phyloP scores from a whole-genome alignment of 2,329 filamentous ascomycete species.

The Colletotrichum musae region DNA sequence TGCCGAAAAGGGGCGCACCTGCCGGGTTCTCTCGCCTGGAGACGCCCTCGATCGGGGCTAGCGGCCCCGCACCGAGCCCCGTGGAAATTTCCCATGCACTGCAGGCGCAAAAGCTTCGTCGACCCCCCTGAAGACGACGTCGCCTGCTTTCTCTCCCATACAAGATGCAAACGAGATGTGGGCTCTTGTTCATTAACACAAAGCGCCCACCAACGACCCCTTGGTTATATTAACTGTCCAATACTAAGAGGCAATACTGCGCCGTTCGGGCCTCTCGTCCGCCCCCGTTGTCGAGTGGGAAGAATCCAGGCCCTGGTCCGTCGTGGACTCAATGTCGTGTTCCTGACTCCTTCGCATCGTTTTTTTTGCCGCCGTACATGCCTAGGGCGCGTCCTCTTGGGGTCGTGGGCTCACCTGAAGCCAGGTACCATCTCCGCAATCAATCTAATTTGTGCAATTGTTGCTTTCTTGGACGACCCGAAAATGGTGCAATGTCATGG shows the following conservation, averaged over 20 bases:
- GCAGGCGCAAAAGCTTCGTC: conserved; percentile 26
- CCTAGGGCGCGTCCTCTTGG: conserved; percentile 29
- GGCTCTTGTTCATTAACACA: conserved; percentile 30
- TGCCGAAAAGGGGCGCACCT: conserved; percentile 35
- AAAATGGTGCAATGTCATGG: conserved; percentile 14
- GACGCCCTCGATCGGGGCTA: conserved; percentile 19
- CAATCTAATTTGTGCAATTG: conserved; percentile 28
- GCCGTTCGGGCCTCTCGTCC: not conserved
- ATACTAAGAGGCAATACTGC: no score
- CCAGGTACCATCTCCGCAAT: conserved; percentile 35
- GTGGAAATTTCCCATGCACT: conserved; percentile 34
- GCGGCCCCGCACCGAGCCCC: conserved; percentile 29
- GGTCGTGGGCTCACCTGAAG: conserved; percentile 40
- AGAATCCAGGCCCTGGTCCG: conserved; percentile 17
- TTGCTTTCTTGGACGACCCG: not conserved
- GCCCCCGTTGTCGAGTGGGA: not conserved
- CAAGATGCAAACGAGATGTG: conserved; percentile 37
- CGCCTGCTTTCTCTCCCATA: conserved; percentile 34
- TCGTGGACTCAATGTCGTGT: not conserved
- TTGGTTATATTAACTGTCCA: conserved; percentile 25
- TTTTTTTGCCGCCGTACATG: conserved; percentile 30
- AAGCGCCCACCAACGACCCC: conserved; percentile 31
- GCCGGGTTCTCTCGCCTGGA: conserved; percentile 17
- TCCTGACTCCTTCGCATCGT: conserved; percentile 14
- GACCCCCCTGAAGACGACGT: not conserved